Evolutionary conservation across 73 alveolate genomes (phyloP), one percentile per base, ranked within the genome.

Genomic region (Diophrys sp.): DNA sequence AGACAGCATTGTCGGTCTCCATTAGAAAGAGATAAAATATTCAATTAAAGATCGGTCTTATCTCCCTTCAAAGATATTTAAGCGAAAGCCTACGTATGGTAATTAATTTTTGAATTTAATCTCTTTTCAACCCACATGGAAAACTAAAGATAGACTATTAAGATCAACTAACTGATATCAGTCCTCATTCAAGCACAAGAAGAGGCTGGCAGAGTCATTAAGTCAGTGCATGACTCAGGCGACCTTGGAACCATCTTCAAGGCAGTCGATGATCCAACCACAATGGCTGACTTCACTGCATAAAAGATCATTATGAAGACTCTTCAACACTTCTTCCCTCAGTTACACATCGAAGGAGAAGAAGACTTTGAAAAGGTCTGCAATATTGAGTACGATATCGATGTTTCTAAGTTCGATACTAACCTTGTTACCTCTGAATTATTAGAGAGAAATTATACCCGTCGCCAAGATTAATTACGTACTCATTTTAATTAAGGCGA

Each of bases 281-380:
- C 93, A 18, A 77, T 79, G 5, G 93, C 93, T 26, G 93, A 86
- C 56, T 29, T 86, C 1, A 33, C 70, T 30, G 75, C 74, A 24
- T 77, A 86, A 53, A 79, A 71, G 79, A 86, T 78, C 54, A 77
- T 86, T 24, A 34, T 11, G n/a, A 67, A 86, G 32, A 67, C 44
- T 23, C 72, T 86, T 0, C 67, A 55, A 23, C 66, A 68, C 72
- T 28, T 86, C n/a, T 86, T 67, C 67, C 93, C 93, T 29, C 70
- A 77, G 14, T 71, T 85, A 0, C 55, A 68, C 28, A 80, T 86
- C 62, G 69, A 67, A 25, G 89, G 89, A 31, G 93, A 80, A 66
- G 93, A 86, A 70, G 93, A 86, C 53, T 75, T 27, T 31, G 30
- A 67, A 28, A 66, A 67, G 8, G 18, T 53, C 26, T 54, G 31